Evolutionary conservation across 805 yeast genomes (phyloP).

Genomic region (Wickerhamomyces subpelliculosus): DNA sequence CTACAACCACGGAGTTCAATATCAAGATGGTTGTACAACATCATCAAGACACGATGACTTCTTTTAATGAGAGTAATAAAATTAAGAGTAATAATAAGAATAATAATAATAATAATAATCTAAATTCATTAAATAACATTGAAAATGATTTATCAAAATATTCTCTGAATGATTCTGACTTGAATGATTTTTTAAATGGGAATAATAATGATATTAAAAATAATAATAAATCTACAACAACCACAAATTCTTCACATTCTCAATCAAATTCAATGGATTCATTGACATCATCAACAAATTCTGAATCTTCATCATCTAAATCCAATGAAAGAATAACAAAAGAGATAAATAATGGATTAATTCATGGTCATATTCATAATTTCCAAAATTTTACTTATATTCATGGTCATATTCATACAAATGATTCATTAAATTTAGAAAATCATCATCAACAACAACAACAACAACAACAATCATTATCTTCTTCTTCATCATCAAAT

Average conservation of each 20-base stretch:
- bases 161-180: not conserved
- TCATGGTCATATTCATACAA: constrained; percentile 60
- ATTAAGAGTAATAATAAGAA: too few species aligned
- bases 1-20: too few species aligned
- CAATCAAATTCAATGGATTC: not conserved
- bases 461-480: not conserved
- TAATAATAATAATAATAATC: not conserved
- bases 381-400: constrained; percentile 55
- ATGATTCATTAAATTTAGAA: constrained; percentile 5
- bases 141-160: not conserved
- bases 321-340: not conserved
- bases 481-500: not conserved
- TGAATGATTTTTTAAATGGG: not conserved
- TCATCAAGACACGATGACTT: too few species aligned
- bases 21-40: too few species aligned
- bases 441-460: not conserved
- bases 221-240: not conserved
- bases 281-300: not conserved
- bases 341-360: constrained; percentile 35
- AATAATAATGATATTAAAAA: too few species aligned
- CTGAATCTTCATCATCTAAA: not conserved
- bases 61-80: too few species aligned
- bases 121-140: not conserved
- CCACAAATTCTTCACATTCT: not conserved
- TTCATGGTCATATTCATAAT: constrained; percentile 63